Conservation (phyloP, 176 grass and related monocot species). For the Oryza brachyantha region DNA sequence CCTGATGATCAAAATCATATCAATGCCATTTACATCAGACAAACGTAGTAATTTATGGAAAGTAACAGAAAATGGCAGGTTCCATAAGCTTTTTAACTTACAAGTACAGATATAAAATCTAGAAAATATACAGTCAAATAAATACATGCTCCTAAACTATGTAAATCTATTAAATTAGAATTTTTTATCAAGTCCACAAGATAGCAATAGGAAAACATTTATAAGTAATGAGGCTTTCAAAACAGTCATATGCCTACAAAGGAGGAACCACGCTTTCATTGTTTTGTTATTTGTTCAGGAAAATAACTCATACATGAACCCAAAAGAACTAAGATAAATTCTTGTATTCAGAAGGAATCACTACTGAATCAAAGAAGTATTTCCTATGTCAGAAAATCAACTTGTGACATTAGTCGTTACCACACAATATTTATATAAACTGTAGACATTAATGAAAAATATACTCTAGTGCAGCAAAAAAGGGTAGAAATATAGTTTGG, state of each 20-base stretch:
- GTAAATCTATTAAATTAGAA: neutral
- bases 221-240: neutral
- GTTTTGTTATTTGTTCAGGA: neutral
- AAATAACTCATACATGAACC: neutral
- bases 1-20: slow-evolving; percentile 48
- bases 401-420: neutral
- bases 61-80: neutral
- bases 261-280: neutral
- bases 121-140: neutral
- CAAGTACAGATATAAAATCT: neutral
- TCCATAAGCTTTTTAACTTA: neutral
- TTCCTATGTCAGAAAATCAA: neutral
- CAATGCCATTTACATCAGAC: slow-evolving; percentile 32
- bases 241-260: neutral
- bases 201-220: neutral
- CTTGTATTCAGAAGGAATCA: neutral
- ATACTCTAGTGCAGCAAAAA: slow-evolving; percentile 6
- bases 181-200: neutral
- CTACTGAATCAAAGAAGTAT: neutral
- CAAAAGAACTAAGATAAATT: slow-evolving; percentile 8
- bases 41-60: slow-evolving; percentile 12
- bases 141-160: slow-evolving; percentile 9
- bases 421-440: neutral
- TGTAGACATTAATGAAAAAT: neutral
- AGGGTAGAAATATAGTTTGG: slow-evolving; percentile 1